A percentile compares a stretch with the other conserved stretches of the same genome.
These are phyloP conservation scores for Phytopythium ostracodes DNA, from an alignment of 352 stramenopile genomes.

Conservation along the genomic window DNA sequence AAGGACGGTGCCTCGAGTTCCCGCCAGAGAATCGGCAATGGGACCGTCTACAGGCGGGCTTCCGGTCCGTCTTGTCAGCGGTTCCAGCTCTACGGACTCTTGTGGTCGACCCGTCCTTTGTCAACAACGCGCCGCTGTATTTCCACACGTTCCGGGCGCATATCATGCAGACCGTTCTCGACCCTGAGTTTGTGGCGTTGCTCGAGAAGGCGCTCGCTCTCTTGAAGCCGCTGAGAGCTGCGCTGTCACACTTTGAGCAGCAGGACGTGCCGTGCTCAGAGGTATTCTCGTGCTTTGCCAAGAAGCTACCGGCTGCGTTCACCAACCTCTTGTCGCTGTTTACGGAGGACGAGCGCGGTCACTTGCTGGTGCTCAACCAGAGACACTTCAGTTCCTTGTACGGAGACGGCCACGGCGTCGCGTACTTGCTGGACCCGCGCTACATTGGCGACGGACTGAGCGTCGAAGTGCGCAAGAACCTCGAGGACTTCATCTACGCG, in stretches of 20 bases:
- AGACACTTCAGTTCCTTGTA: conserved; percentile 37
- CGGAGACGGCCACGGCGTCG: conserved; percentile 34
- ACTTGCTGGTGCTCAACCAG: conserved; percentile 19
- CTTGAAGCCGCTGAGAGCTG: conserved; percentile 13
- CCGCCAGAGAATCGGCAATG: conserved; percentile 8
- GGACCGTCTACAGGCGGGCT: conserved; percentile 11
- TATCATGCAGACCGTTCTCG: not conserved
- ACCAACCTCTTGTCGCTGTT: conserved; percentile 4
- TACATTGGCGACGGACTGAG: conserved; percentile 12
- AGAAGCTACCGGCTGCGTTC: conserved; percentile 18
- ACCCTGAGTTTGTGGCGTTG: conserved; percentile 3
- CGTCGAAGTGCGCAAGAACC: conserved; percentile 23
- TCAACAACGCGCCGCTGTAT: not conserved
- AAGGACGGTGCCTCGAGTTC: not conserved
- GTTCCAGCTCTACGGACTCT: conserved; percentile 8
- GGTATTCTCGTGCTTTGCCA: conserved; percentile 26
- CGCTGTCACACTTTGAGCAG: conserved; percentile 8
- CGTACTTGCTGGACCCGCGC: conserved; percentile 34
- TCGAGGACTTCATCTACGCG: conserved; percentile 29
- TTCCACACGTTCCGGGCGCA: conserved; percentile 1
- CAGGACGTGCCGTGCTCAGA: conserved; percentile 21
- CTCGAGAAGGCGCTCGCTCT: conserved; percentile 19
- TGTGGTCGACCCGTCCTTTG: conserved; percentile 4
- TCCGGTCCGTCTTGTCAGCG: conserved; percentile 15
- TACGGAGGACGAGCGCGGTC: conserved; percentile 7